Base-by-base conservation (phyloP, 345 rosid genomes). In the Euphorbia lathyris region DNA sequence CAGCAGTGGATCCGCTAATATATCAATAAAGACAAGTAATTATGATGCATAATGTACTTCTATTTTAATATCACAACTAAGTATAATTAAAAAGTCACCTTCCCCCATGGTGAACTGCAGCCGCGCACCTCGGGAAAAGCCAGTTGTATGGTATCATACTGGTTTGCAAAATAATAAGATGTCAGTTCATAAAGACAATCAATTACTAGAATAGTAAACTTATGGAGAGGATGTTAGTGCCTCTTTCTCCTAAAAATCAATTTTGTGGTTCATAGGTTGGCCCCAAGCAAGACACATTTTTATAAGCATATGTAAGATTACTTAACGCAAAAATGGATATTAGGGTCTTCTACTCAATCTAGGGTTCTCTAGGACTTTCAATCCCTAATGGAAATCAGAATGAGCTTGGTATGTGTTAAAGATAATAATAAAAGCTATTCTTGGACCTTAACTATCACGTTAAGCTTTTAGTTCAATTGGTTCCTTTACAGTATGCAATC, bases 61-160 rank as follows among this genome's bases (percentile, higher is more conserved):
- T 32, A 50, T 62, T 59, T 65, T 69, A 62, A 56, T 22, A 47
- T 73, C 12, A 58, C 25, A 76, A 74, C 25, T 55, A 13, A 66
- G 53, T 36, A 61, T 20, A 4, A 58, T 63, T 57, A 40, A 22
- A 53, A 10, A 60, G 75, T 73, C 77, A 89, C 98, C 97, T 93
- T 79, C 97, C 98, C 22, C 98, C 97, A 55, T 93, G 97, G 84
- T 93, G 97, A 78, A 93, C 73, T 66, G 93, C 92, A 69, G 87
- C 93, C 22, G 78, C 77, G 69, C 97, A 93, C 83, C 82, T 83
- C 74, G 63, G 74, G 67, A 90, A 89, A 66, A 93, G 77, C 88
- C 90, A 87, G 29, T 72, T 81, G 81, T 90, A 90, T 30, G 97
- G 89, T 66, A 93, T 74, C 81, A 74, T 74, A 53, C 96, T 92